Conservation (phyloP, 805 yeast species). For the Yarrowia yakushimensis region DNA sequence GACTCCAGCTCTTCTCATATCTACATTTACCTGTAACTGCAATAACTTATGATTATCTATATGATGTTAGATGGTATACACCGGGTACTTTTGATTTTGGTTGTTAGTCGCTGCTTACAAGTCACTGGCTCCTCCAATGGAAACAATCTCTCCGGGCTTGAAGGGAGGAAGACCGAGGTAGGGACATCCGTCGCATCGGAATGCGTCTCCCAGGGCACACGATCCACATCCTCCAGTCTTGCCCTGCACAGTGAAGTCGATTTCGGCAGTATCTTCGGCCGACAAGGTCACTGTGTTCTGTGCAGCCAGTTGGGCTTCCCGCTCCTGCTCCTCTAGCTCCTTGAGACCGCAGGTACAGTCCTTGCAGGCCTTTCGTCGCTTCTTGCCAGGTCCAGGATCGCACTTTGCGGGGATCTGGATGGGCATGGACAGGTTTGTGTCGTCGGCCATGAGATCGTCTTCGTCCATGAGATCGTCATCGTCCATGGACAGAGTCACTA, state of each 20-base stretch:
- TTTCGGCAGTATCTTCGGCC: constrained; percentile 74
- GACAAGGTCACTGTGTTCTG: constrained; percentile 52
- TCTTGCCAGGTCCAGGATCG: constrained; percentile 46
- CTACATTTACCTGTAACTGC: background rate
- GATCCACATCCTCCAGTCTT: constrained; percentile 97
- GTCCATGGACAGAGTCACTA: constrained; percentile 44
- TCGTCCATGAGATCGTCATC: constrained; percentile 56
- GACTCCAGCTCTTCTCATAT: too few species aligned
- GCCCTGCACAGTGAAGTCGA: constrained; percentile 95
- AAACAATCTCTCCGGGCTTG: constrained; percentile 91
- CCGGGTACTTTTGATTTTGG: background rate
- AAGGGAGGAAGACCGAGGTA: constrained; percentile 96
- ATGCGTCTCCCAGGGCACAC: constrained; percentile 96
- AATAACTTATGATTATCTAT: background rate
- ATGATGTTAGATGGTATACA: constrained; percentile 1
- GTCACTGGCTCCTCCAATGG: constrained; percentile 47
- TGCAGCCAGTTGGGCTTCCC: constrained; percentile 46
- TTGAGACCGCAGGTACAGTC: constrained; percentile 97
- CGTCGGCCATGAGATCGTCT: constrained; percentile 50
- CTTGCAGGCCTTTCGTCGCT: constrained; percentile 90
- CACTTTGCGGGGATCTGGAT: constrained; percentile 60
- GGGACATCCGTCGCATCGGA: constrained; percentile 98
- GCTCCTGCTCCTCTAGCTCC: constrained; percentile 63
- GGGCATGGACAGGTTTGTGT: constrained; percentile 37
- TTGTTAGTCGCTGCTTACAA: background rate